A percentile compares a stretch with the other conserved stretches of the same genome.
These are phyloP conservation scores for Candida easanensis DNA, from an alignment of 805 yeast species.

Conservation along the genomic window DNA sequence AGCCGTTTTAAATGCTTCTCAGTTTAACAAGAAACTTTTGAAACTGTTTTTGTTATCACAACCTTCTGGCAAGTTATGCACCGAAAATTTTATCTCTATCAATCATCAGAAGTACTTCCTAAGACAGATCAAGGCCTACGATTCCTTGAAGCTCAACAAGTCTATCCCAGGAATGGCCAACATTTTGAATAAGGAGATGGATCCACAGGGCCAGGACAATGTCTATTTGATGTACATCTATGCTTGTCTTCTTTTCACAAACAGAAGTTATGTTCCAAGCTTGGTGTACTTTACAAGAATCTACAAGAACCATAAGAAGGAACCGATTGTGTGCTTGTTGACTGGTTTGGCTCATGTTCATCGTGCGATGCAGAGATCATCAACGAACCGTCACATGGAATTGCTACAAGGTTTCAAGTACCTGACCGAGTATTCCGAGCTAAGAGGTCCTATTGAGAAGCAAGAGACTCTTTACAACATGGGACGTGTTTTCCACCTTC, in stretches of 20 bases:
- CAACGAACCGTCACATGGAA: conserved; percentile 83
- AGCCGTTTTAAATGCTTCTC: conserved; percentile 60
- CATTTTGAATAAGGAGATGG: conserved; percentile 51
- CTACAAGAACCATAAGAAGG: conserved; percentile 62
- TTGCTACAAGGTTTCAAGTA: conserved; percentile 83
- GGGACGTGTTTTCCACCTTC: conserved; percentile 80
- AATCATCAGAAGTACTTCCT: conserved; percentile 88
- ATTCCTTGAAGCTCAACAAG: conserved; percentile 54
- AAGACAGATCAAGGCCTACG: conserved; percentile 87
- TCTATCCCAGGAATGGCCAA: conserved; percentile 78
- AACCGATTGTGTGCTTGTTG: conserved; percentile 74
- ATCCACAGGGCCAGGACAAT: conserved; percentile 43
- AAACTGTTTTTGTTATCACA: conserved; percentile 67
- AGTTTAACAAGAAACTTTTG: conserved; percentile 68
- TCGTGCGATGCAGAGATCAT: conserved; percentile 86
- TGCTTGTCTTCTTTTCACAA: conserved; percentile 75
- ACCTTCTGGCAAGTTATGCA: conserved; percentile 55
- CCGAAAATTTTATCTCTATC: conserved; percentile 65
- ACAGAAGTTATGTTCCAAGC: conserved; percentile 80
- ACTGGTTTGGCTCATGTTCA: conserved; percentile 82
- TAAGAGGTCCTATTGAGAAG: conserved; percentile 47
- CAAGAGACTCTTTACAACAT: conserved; percentile 83
- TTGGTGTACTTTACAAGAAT: conserved; percentile 74
- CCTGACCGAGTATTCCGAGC: conserved; percentile 64
- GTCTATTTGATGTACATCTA: conserved; percentile 78